A percentile compares a stretch with the other conserved stretches of the same genome.
Conservation (phyloP, 1,284 basidiomycete genomes). For the Rhodotorula sp. region DNA sequence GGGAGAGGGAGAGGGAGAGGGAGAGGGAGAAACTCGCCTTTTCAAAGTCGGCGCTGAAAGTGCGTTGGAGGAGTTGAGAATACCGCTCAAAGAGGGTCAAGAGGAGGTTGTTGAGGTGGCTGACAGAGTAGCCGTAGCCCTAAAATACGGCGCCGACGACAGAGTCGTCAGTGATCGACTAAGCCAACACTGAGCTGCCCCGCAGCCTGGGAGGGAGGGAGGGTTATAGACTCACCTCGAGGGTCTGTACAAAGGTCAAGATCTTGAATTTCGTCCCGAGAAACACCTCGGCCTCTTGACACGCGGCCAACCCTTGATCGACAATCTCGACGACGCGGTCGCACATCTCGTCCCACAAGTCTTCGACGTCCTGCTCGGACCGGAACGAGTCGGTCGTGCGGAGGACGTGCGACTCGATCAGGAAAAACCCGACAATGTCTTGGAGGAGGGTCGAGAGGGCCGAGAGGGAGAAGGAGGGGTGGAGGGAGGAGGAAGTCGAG, state of each 20-base stretch:
- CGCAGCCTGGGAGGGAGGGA: background rate
- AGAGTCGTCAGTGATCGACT: background rate
- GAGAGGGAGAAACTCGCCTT: constrained; percentile 55
- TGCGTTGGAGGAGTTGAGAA: constrained; percentile 73
- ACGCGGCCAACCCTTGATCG: constrained; percentile 67
- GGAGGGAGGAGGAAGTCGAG: constrained; percentile 53
- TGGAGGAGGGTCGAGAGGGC: constrained; percentile 64
- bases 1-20: too few relatives aligned
- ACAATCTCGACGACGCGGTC: constrained; percentile 73
- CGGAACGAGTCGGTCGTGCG: constrained; percentile 78
- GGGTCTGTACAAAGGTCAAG: constrained; percentile 83
- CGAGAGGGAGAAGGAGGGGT: constrained; percentile 55
- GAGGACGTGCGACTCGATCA: constrained; percentile 90
- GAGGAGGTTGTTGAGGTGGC: constrained; percentile 77
- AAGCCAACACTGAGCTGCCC: background rate
- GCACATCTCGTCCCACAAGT: constrained; percentile 91
- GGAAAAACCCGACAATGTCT: constrained; percentile 98
- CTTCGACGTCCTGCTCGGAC: constrained; percentile 85
- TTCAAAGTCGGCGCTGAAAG: constrained; percentile 80
- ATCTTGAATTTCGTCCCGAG: constrained; percentile 80
- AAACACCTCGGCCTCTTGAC: constrained; percentile 79
- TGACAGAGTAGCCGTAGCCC: constrained; percentile 82
- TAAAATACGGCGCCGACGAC: constrained; percentile 46
- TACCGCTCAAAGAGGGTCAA: constrained; percentile 89
- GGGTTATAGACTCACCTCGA: constrained; percentile 64